A percentile compares a stretch with the other conserved stretches of the same genome.
phyloP scores from a whole-genome alignment of 805 yeast genomes.

The Candida cerambycidarum region DNA sequence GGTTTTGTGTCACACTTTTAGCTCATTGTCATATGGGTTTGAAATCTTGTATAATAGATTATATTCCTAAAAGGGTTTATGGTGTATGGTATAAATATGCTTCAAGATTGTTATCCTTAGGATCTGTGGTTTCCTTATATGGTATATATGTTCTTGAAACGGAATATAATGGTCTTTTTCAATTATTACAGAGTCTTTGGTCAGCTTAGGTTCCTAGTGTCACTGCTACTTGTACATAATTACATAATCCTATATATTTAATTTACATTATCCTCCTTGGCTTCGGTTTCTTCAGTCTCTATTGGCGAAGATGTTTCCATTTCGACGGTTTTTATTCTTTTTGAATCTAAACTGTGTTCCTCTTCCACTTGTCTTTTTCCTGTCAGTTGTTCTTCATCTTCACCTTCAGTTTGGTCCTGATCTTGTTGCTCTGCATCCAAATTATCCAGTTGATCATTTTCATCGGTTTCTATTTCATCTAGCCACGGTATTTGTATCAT shows the following conservation, averaged over 20 bases:
- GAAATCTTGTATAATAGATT: conserved; percentile 88
- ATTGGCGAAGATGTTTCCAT: conserved; percentile 13
- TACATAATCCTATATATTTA: conserved; percentile 1
- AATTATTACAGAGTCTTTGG: conserved; percentile 67
- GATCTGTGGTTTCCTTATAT: conserved; percentile 66
- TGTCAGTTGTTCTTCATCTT: no score
- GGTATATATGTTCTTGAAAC: conserved; percentile 86
- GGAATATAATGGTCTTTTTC: conserved; percentile 74
- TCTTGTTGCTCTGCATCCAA: no score
- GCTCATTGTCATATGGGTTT: conserved; percentile 85
- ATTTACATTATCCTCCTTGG: conserved; percentile 7
- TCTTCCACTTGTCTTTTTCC: conserved; percentile 1
- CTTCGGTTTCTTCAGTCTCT: neutral
- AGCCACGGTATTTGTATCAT: conserved; percentile 33
- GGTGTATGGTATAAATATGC: conserved; percentile 75
- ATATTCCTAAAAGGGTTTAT: conserved; percentile 83
- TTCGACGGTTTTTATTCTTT: conserved; percentile 2
- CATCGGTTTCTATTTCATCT: conserved; percentile 12
- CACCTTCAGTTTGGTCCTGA: no score
- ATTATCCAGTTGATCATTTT: conserved; percentile 1
- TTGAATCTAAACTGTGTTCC: neutral
- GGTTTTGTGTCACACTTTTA: conserved; percentile 62
- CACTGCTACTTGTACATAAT: neutral
- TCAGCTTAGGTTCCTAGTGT: no score
- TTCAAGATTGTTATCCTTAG: conserved; percentile 64